A percentile compares a stretch with the other conserved stretches of the same genome.
phyloP scores from a whole-genome alignment of 306 rosid species.

The Senna siamea region DNA sequence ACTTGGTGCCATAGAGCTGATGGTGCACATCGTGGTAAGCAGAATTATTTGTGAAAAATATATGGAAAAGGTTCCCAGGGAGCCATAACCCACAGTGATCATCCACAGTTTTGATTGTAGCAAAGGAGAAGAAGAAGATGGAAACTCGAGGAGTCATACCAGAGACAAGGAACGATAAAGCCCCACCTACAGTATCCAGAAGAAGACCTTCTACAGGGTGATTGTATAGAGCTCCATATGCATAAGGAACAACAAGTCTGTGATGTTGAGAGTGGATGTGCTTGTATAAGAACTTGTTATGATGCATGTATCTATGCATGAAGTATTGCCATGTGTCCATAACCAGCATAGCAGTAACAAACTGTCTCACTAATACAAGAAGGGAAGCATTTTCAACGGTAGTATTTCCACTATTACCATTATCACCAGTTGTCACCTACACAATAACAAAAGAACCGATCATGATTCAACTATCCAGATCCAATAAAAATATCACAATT shows the following conservation, averaged over 20 bases:
- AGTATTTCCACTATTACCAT: slow-evolving; percentile 33
- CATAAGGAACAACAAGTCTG: slow-evolving; percentile 84
- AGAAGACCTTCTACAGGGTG: slow-evolving; percentile 97
- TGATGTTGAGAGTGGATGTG: slow-evolving; percentile 94
- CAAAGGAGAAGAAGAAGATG: slow-evolving; percentile 96
- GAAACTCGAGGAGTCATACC: slow-evolving; percentile 91
- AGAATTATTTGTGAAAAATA: slow-evolving; percentile 74
- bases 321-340: slow-evolving; percentile 99
- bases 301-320: slow-evolving; percentile 97
- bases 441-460: slow-evolving; percentile 27
- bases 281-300: slow-evolving; percentile 92
- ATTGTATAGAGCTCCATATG: slow-evolving; percentile 94
- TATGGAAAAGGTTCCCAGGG: slow-evolving; percentile 86
- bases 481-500: slow-evolving; percentile 24
- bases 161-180: slow-evolving; percentile 81
- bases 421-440: slow-evolving; percentile 73
- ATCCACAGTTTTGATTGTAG: slow-evolving; percentile 91
- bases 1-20: slow-evolving; percentile 93
- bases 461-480: slow-evolving; percentile 30
- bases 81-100: slow-evolving; percentile 96
- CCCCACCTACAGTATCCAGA: slow-evolving; percentile 93
- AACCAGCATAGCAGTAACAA: slow-evolving; percentile 80
- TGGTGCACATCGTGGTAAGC: slow-evolving; percentile 97
- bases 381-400: slow-evolving; percentile 51
- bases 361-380: slow-evolving; percentile 62